Conservation (phyloP, 192 early-diverging fungal genomes). For the Haplosporangium gracile region DNA sequence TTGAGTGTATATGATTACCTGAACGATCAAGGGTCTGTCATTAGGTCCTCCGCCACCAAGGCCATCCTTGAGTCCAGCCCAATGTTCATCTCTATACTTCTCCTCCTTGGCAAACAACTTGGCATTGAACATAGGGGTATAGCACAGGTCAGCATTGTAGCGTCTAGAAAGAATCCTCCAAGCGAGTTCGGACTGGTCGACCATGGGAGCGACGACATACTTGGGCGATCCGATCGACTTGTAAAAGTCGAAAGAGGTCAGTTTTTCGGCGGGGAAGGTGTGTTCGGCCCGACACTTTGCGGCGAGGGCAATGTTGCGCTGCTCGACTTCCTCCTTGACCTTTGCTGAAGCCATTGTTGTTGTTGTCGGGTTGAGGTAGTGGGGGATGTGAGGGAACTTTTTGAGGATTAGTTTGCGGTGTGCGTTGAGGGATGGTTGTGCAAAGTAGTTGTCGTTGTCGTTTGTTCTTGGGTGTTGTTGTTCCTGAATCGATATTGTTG, state of each 20-base stretch:
- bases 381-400: constrained; percentile 9
- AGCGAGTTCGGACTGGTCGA: constrained; percentile 95
- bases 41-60: constrained; percentile 59
- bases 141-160: constrained; percentile 91
- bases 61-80: constrained; percentile 62
- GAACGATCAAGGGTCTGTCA: constrained; percentile 89
- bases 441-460: neutral
- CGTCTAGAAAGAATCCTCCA: constrained; percentile 93
- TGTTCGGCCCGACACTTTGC: constrained; percentile 28
- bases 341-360: constrained; percentile 6
- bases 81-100: constrained; percentile 81
- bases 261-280: constrained; percentile 58
- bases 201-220: constrained; percentile 95
- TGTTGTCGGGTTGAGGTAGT: neutral
- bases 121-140: constrained; percentile 99
- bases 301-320: constrained; percentile 25
- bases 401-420: neutral
- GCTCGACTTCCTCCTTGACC: constrained; percentile 11
- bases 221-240: constrained; percentile 78
- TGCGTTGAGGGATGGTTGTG: neutral
- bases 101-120: constrained; percentile 80
- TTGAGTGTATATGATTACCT: constrained; percentile 57
- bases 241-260: constrained; percentile 88
- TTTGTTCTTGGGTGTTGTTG: too few species aligned
- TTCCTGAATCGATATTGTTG: too few species aligned